Conservation (phyloP, 164 flowering plant species). For the grape (Vitis vinifera) region DNA sequence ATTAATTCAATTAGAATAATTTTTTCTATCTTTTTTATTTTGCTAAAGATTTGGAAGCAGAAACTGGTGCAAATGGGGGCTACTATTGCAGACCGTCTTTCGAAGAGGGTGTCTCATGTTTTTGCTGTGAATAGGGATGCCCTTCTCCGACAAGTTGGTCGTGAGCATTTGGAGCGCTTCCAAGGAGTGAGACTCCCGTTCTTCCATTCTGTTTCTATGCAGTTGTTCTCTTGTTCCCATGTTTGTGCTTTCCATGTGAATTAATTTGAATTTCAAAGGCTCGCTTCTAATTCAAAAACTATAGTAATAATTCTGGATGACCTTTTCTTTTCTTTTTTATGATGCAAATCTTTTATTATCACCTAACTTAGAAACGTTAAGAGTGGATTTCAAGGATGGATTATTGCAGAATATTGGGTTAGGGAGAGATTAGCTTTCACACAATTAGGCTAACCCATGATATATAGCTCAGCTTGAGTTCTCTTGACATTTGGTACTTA, state of each 20-base stretch:
- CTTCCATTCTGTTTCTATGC: neutral
- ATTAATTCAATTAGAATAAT: neutral
- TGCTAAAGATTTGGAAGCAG: constrained; percentile 85
- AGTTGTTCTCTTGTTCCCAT: neutral
- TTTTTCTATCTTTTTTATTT: neutral
- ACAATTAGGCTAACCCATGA: too few species aligned
- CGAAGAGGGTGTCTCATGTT: constrained; percentile 68
- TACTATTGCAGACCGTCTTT: constrained; percentile 47
- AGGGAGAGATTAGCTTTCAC: too few species aligned
- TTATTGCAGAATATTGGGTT: too few species aligned
- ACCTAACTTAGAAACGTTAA: too few species aligned
- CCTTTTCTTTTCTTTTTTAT: too few species aligned
- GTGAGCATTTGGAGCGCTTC: constrained; percentile 39
- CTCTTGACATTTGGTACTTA: too few species aligned
- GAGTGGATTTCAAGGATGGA: too few species aligned
- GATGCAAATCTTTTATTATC: too few species aligned
- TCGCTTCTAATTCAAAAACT: too few species aligned
- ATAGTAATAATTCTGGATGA: too few species aligned
- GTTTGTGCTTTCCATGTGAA: neutral
- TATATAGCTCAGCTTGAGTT: too few species aligned
- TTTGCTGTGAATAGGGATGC: constrained; percentile 49
- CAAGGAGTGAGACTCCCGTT: constrained; percentile 53
- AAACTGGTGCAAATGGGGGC: constrained; percentile 87
- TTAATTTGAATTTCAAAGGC: too few species aligned
- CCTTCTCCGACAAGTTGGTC: constrained; percentile 43